phyloP scores from a whole-genome alignment of 2,329 filamentous ascomycete genomes.

The Alternaria sp. region DNA sequence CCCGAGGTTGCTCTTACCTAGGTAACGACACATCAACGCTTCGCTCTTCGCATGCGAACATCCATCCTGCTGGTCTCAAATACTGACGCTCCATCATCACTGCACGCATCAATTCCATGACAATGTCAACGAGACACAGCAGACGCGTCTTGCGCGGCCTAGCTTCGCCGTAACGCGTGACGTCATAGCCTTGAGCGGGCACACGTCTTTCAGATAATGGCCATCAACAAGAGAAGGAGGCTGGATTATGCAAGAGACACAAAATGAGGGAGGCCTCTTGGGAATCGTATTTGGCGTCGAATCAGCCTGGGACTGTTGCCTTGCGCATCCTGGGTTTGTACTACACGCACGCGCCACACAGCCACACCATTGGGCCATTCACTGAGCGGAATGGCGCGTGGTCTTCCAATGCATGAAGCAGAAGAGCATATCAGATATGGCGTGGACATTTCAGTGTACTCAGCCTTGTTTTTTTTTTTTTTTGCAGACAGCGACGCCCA shows the following conservation, averaged over 20 bases:
- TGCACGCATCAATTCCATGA: neutral
- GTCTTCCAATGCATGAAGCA: constrained; percentile 2
- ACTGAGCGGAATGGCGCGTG: neutral
- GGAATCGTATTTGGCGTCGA: neutral
- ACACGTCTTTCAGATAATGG: neutral
- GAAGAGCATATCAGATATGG: neutral
- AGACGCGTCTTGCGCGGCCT: neutral
- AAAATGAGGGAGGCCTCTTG: neutral
- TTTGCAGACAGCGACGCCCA: neutral
- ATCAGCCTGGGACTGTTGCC: neutral
- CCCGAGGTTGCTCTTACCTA: no score
- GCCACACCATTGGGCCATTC: neutral
- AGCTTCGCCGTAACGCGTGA: neutral
- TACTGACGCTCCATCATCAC: neutral
- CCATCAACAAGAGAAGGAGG: neutral
- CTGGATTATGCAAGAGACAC: neutral
- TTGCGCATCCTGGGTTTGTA: neutral
- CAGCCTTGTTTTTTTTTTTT: neutral
- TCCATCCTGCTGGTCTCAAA: neutral
- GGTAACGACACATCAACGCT: neutral
- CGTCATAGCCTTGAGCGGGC: neutral
- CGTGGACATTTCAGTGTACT: neutral
- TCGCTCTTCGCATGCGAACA: neutral
- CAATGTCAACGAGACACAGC: neutral
- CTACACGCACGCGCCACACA: constrained; percentile 1